phyloP scores from a whole-genome alignment of 768 basidiomycete genomes.

The Boletus subparvulus region DNA sequence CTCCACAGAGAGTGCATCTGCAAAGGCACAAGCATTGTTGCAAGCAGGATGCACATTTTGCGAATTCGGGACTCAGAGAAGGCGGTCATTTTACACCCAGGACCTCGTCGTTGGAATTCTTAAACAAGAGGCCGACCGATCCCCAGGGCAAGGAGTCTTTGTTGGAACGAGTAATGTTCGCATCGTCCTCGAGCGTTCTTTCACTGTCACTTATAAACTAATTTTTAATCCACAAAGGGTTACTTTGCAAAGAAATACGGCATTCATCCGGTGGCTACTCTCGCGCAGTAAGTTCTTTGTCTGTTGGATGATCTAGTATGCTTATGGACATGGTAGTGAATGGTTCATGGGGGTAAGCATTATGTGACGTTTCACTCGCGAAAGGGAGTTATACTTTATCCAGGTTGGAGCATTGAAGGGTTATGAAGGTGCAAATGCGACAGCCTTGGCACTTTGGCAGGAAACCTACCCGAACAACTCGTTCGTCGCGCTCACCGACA shows the following conservation, averaged over 20 bases:
- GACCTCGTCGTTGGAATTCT: constrained; percentile 74
- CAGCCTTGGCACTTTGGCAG: constrained; percentile 87
- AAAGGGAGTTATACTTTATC: not conserved
- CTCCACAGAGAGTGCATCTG: constrained; percentile 62
- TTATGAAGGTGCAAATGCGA: constrained; percentile 71
- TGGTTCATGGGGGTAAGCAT: constrained; percentile 82
- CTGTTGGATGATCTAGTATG: not conserved
- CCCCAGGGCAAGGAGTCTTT: constrained; percentile 45
- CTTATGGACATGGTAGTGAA: constrained; percentile 50
- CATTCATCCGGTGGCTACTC: constrained; percentile 71
- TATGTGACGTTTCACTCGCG: not conserved
- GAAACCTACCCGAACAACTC: constrained; percentile 57
- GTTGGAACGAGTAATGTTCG: constrained; percentile 85
- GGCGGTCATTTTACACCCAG: constrained; percentile 72
- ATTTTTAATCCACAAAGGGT: constrained; percentile 40
- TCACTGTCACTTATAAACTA: not conserved
- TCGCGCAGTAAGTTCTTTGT: constrained; percentile 69
- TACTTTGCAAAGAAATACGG: constrained; percentile 80
- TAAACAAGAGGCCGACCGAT: constrained; percentile 56
- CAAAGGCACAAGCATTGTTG: constrained; percentile 66
- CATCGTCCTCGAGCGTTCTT: constrained; percentile 13
- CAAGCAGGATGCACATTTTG: constrained; percentile 67
- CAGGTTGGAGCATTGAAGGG: constrained; percentile 83
- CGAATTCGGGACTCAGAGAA: constrained; percentile 85
- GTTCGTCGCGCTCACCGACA: constrained; percentile 88